phyloP scores from a whole-genome alignment of 164 flowering plant species.

The Macadamia tetraphylla region DNA sequence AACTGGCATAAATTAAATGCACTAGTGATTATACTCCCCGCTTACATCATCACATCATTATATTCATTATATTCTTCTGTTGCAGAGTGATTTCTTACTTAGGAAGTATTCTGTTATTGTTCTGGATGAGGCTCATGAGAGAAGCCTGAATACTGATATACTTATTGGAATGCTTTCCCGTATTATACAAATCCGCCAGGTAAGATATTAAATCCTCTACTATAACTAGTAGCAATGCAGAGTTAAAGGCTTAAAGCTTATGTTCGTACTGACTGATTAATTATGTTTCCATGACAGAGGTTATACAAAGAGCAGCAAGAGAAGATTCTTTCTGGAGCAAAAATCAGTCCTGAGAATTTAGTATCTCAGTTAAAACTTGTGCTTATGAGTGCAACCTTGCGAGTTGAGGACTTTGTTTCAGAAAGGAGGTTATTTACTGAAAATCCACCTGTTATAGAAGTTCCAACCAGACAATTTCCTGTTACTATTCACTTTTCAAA shows the following conservation, averaged over 20 bases:
- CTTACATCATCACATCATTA: background rate
- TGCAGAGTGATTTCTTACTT: conserved; percentile 79
- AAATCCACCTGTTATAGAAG: conserved; percentile 83
- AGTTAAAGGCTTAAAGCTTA: background rate
- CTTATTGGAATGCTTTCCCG: conserved; percentile 96
- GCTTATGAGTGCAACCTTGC: conserved; percentile 96
- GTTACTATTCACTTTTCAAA: conserved; percentile 76
- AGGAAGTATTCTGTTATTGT: conserved; percentile 75
- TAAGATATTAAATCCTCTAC: conserved; percentile 13
- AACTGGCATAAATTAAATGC: background rate
- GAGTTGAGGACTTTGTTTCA: conserved; percentile 82
- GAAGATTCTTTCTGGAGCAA: conserved; percentile 43
- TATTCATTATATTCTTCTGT: background rate
- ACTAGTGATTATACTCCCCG: background rate
- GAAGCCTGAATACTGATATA: conserved; percentile 96
- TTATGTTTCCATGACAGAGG: conserved; percentile 34
- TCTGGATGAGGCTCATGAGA: conserved; percentile 97
- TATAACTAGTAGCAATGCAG: background rate
- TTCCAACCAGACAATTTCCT: conserved; percentile 79
- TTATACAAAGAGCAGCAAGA: conserved; percentile 50
- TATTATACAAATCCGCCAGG: conserved; percentile 63
- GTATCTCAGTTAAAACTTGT: conserved; percentile 70
- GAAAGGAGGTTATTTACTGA: conserved; percentile 51
- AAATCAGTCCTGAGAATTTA: conserved; percentile 34
- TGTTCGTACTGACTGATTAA: background rate